Base-by-base conservation (phyloP, 306 rosid genomes). In the Elaeagnus macrophylla region DNA sequence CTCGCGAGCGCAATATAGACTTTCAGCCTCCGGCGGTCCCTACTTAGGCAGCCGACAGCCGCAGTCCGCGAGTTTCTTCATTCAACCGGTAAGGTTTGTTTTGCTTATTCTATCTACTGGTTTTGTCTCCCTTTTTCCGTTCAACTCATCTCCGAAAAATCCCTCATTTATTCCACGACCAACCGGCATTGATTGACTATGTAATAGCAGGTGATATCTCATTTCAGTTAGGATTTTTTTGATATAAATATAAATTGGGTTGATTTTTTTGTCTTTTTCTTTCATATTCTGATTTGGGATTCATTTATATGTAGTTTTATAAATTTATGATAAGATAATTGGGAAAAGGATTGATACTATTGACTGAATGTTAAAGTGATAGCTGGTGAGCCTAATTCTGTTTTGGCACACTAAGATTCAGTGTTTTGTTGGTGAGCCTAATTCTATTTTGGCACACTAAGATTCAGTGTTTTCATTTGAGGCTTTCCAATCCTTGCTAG, bases 381-480 rank as follows among this genome's bases (percentile, higher is more conserved):
- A 10, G 36, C 51, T 35, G 12, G 11, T 2, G 9, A n/a, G 25
- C 16, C 53, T 16, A 25, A 18, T 37, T 64, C 37, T 9, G 7
- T 13, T 9, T 50, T 54, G 46, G 18, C 43, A 20, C 46, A 17
- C 56, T 50, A 51, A 40, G 39, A 57, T 36, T 54, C 53, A 42
- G 61, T 32, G 8, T 36, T 19, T 37, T 55, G n/a, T n/a, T 35
- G 12, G 11, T 2, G 9, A n/a, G 25, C 16, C 53, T 16, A 25
- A 18, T 37, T 64, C 37, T 9, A 10, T 13, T 9, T 50, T 54
- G 46, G 18, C 43, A 20, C 46, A 17, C 56, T 50, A 51, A 40
- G 39, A 57, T 36, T 54, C 53, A 42, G 61, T 32, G 8, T 36
- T 19, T 37, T 55, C 54, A 37, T 45, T 41, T 59, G 5, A 54